Evolutionary conservation across 768 basidiomycete genomes (phyloP), one percentile per base, ranked within the genome.

Genomic region (Lactarius evosmus): DNA sequence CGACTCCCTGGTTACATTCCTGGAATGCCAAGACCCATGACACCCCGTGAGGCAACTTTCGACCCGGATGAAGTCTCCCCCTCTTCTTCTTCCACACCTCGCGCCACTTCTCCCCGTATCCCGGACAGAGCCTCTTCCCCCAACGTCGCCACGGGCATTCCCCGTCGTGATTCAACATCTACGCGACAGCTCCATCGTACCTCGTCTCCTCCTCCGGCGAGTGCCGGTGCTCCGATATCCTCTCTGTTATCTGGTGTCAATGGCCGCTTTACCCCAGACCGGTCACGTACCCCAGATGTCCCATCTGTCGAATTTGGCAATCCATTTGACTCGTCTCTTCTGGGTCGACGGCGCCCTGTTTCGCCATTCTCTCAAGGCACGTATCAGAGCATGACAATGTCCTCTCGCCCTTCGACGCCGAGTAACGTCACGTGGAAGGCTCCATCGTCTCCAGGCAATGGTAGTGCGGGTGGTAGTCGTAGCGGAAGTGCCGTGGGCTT

Each of bases 1-100:
- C 79, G 83, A 44, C 71, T 91, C 25, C 91, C 92, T 60, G 92
- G 92, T 16, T 94, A 94, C 74, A 85, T 92, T 61, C 92, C 92
- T 27, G 92, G 92, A 12, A 94, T 94, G 92, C 89, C 89, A 25
- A 79, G 92, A 46, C 92, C 92, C 19, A 92, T 93, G 88, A 93
- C 92, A 7, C 92, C 92, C n/a, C 86, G 85, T 61, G 88, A 91
- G 67, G 69, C 76, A 7, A 76, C 82, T 34, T 77, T 79, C 61
- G 92, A 92, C 54, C 72, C 80, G 32, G 91, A 93, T 60, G 89
- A 91, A 63, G 83, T 84, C 50, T 85, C 85, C 9, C 87, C 84
- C 62, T 89, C 87, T 0, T 85, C 87, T 53, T 81, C 82, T 38
- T 77, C 78, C 27, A 94, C 91, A 4, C 91, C 91, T 61, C 87